phyloP scores from a whole-genome alignment of 306 rosid species.

The Delonix regia region DNA sequence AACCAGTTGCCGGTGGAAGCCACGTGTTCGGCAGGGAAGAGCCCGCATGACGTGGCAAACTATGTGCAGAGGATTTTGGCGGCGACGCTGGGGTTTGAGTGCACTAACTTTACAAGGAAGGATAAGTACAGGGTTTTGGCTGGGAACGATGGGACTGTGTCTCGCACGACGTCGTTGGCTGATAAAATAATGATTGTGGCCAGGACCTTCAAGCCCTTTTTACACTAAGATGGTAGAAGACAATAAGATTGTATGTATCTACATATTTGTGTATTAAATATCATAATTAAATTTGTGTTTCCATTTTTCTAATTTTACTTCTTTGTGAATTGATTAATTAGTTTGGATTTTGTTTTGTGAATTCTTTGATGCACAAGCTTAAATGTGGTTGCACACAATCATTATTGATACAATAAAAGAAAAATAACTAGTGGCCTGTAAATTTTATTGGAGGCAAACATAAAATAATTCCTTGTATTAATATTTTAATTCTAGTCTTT shows the following conservation, averaged over 20 bases:
- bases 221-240: constrained; percentile 26
- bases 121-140: constrained; percentile 89
- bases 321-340: too few relatives aligned
- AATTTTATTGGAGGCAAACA: too few relatives aligned
- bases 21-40: constrained; percentile 82
- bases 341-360: too few relatives aligned
- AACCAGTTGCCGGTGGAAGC: constrained; percentile 89
- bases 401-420: too few relatives aligned
- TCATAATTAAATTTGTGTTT: too few relatives aligned
- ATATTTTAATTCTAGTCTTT: too few relatives aligned
- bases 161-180: constrained; percentile 43
- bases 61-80: constrained; percentile 90
- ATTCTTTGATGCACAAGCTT: too few relatives aligned
- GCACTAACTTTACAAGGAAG: constrained; percentile 84
- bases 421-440: too few relatives aligned
- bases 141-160: constrained; percentile 87
- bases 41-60: constrained; percentile 92
- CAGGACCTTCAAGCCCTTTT: constrained; percentile 55
- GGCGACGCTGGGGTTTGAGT: constrained; percentile 84
- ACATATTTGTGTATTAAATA: too few relatives aligned
- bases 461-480: too few relatives aligned
- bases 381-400: too few relatives aligned
- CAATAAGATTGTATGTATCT: not conserved
- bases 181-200: constrained; percentile 56
- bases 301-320: too few relatives aligned